These are phyloP conservation scores for Hypoxylon sp. DNA, from an alignment of 2,329 filamentous ascomycete genomes.

Conservation along the genomic window DNA sequence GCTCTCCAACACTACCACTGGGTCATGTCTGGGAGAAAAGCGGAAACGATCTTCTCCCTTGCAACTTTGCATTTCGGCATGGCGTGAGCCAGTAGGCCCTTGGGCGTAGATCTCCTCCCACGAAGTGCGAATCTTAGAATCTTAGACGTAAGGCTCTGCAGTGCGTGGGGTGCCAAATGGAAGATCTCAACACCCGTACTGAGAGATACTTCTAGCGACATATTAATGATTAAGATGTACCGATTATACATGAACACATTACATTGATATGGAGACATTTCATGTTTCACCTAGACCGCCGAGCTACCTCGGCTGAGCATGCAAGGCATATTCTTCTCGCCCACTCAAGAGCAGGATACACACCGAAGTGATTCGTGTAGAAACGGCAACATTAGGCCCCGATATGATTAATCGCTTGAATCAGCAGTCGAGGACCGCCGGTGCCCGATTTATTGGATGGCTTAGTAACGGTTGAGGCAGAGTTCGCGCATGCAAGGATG, in stretches of 20 bases:
- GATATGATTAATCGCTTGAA: neutral
- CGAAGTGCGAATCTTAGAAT: slow-evolving; percentile 10
- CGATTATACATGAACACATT: neutral
- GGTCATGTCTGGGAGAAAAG: slow-evolving; percentile 29
- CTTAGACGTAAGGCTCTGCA: slow-evolving; percentile 29
- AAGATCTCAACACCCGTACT: slow-evolving; percentile 12
- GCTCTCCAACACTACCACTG: slow-evolving; percentile 32
- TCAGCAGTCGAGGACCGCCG: neutral
- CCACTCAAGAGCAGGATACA: neutral
- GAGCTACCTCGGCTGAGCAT: slow-evolving; percentile 1
- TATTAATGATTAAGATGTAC: slow-evolving; percentile 1
- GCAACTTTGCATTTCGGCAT: slow-evolving; percentile 19
- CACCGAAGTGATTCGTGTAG: neutral
- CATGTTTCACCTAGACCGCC: slow-evolving; percentile 3
- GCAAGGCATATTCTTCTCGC: slow-evolving; percentile 8
- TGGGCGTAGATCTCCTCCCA: slow-evolving; percentile 29
- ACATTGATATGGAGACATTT: neutral
- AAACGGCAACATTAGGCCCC: neutral
- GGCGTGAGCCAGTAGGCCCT: slow-evolving; percentile 20
- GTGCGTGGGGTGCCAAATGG: slow-evolving; percentile 20
- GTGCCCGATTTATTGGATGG: neutral
- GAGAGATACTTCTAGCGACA: slow-evolving; percentile 7
- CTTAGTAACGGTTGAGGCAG: slow-evolving; percentile 5
- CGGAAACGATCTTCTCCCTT: slow-evolving; percentile 37
- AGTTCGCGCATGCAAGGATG: slow-evolving; percentile 7